A percentile compares a stretch with the other conserved stretches of the same genome.
Evolutionary conservation across 164 flowering plant species (phyloP).

Genomic region (Vitis rotundifolia): DNA sequence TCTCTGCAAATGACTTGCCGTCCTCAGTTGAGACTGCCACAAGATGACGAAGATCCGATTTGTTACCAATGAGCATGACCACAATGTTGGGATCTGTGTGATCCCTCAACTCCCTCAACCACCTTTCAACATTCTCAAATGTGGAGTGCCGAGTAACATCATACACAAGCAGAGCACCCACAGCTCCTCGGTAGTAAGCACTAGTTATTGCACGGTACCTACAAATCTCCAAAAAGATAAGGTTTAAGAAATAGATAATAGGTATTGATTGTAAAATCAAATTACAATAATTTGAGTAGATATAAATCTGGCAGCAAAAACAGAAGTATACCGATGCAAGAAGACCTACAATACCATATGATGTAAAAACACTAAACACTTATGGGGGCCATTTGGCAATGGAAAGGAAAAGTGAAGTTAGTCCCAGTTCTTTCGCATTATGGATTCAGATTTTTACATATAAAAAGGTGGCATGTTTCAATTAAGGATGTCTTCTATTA

Average conservation of each 20-base stretch:
- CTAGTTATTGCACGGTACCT: slow-evolving; percentile 90
- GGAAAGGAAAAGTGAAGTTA: too few species aligned
- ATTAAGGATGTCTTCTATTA: too few species aligned
- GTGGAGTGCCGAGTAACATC: slow-evolving; percentile 79
- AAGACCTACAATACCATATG: too few species aligned
- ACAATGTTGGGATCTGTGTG: slow-evolving; percentile 85
- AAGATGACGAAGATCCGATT: slow-evolving; percentile 77
- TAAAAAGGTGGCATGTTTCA: too few species aligned
- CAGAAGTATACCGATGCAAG: too few species aligned
- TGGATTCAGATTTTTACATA: too few species aligned
- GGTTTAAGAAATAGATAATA: background rate
- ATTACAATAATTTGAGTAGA: too few species aligned
- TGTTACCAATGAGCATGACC: slow-evolving; percentile 81
- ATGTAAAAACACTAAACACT: too few species aligned
- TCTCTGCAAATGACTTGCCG: slow-evolving; percentile 71
- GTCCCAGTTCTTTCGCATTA: too few species aligned
- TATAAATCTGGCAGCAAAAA: too few species aligned
- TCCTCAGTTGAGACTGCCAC: slow-evolving; percentile 75
- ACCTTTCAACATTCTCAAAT: slow-evolving; percentile 74
- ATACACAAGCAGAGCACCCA: slow-evolving; percentile 73
- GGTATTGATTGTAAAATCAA: background rate
- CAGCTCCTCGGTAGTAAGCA: slow-evolving; percentile 83
- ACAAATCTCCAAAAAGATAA: background rate
- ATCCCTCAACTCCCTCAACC: slow-evolving; percentile 76
- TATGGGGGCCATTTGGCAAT: too few species aligned